Evolutionary conservation across 164 flowering plant genomes (phyloP).

Genomic region (Cinnamomum micranthum): DNA sequence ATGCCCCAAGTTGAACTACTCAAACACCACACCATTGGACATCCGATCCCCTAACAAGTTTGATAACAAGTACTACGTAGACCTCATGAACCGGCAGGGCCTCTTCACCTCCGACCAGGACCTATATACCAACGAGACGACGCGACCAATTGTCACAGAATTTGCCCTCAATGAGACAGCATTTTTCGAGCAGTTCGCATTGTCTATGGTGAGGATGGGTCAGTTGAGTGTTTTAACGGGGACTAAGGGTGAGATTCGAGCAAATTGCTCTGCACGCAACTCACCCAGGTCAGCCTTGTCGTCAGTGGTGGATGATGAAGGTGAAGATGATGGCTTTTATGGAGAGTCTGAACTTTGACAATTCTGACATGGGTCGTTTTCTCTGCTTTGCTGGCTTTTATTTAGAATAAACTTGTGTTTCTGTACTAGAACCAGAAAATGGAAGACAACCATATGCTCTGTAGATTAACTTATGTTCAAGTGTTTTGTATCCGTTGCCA

Average conservation of each 20-base stretch:
- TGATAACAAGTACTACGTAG: slow-evolving; percentile 67
- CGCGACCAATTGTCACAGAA: slow-evolving; percentile 40
- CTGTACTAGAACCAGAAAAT: no score
- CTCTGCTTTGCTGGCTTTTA: no score
- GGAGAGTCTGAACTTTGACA: no score
- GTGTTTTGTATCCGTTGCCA: no score
- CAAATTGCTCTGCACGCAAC: slow-evolving; percentile 51
- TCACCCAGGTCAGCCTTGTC: slow-evolving; percentile 13
- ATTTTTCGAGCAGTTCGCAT: slow-evolving; percentile 54
- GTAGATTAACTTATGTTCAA: no score
- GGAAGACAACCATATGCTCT: no score
- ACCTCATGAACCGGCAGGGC: slow-evolving; percentile 62
- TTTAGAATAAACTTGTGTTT: no score
- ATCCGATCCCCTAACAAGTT: slow-evolving; percentile 45
- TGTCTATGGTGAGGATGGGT: slow-evolving; percentile 56
- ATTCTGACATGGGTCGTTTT: no score
- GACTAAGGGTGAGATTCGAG: slow-evolving; percentile 49
- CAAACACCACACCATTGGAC: slow-evolving; percentile 40
- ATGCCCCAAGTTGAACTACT: slow-evolving; percentile 32
- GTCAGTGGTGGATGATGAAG: slow-evolving; percentile 17
- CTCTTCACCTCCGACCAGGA: slow-evolving; percentile 68
- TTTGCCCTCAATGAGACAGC: slow-evolving; percentile 42
- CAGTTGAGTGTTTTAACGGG: slow-evolving; percentile 62
- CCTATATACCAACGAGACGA: slow-evolving; percentile 40
- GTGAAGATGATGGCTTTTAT: background rate